Conservation (phyloP, 2,329 filamentous ascomycete species). For the Ascomycota sp. region DNA sequence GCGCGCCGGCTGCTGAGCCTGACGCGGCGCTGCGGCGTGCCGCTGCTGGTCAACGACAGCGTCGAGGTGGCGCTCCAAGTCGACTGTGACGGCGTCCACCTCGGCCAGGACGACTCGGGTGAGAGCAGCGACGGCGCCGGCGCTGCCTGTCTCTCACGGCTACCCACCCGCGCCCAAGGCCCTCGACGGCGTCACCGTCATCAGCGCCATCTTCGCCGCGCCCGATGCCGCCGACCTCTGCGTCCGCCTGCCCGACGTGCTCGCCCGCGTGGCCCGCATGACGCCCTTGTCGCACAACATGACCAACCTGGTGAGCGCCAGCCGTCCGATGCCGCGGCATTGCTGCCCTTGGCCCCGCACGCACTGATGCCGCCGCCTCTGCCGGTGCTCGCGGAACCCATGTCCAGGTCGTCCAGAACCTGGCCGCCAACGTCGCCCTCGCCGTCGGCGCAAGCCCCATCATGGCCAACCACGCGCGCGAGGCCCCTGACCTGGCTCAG, state of each 20-base stretch:
- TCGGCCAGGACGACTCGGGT: conserved; percentile 89
- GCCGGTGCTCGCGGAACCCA: background rate
- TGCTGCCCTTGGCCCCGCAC: background rate
- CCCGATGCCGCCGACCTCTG: conserved; percentile 26
- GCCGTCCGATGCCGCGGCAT: too few relatives aligned
- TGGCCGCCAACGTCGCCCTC: conserved; percentile 78
- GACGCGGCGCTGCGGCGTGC: conserved; percentile 47
- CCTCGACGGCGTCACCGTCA: conserved; percentile 28
- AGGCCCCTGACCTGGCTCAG: conserved; percentile 60
- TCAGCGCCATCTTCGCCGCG: conserved; percentile 66
- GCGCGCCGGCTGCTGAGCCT: conserved; percentile 52
- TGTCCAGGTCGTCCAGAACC: conserved; percentile 59
- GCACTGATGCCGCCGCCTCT: background rate
- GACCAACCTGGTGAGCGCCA: conserved; percentile 69
- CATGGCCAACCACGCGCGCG: conserved; percentile 75
- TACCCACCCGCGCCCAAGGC: conserved; percentile 45
- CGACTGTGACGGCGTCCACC: conserved; percentile 77
- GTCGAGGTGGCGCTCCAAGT: conserved; percentile 74
- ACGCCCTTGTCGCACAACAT: conserved; percentile 83
- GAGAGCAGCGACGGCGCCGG: too few relatives aligned
- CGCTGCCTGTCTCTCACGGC: too few relatives aligned
- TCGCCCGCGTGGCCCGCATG: conserved; percentile 37
- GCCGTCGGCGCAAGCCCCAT: conserved; percentile 75
- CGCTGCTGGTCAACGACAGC: conserved; percentile 81
- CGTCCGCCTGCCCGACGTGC: conserved; percentile 27